phyloP scores from a whole-genome alignment of 805 yeast species.

The Ogataea angusta region DNA sequence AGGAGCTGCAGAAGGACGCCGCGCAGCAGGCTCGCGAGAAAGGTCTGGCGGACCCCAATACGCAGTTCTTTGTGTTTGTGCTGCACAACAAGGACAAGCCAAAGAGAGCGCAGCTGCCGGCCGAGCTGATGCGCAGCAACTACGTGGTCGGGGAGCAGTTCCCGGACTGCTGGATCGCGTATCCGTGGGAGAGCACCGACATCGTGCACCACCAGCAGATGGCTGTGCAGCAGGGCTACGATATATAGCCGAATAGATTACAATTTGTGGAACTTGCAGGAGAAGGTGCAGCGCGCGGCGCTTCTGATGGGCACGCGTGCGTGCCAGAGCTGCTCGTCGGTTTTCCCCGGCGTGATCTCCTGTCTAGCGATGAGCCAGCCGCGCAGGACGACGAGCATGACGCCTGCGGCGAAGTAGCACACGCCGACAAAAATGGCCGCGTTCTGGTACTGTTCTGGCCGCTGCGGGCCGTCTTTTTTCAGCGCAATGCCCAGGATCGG shows the following conservation, averaged over 20 bases:
- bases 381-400: constrained; percentile 42
- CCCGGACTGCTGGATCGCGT: constrained; percentile 81
- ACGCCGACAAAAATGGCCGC: constrained; percentile 60
- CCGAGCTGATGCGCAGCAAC: constrained; percentile 51
- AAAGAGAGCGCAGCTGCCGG: constrained; percentile 70
- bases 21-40: constrained; percentile 52
- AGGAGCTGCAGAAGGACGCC: constrained; percentile 72
- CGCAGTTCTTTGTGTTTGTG: constrained; percentile 73
- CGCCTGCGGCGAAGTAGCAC: constrained; percentile 46
- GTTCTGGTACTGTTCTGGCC: constrained; percentile 47
- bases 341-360: constrained; percentile 11
- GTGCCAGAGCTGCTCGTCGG: constrained; percentile 24
- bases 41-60: constrained; percentile 49
- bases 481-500: constrained; percentile 60
- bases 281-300: constrained; percentile 6
- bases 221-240: constrained; percentile 76
- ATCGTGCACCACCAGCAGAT: constrained; percentile 68
- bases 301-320: constrained; percentile 12
- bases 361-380: constrained; percentile 57
- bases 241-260: constrained; percentile 27
- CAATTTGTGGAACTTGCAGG: constrained; percentile 14
- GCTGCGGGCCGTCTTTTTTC: constrained; percentile 34
- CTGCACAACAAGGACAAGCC: constrained; percentile 72
- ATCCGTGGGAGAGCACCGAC: constrained; percentile 82
- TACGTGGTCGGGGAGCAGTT: constrained; percentile 74